phyloP scores from a whole-genome alignment of 306 rosid genomes.

The Acacia crassicarpa region DNA sequence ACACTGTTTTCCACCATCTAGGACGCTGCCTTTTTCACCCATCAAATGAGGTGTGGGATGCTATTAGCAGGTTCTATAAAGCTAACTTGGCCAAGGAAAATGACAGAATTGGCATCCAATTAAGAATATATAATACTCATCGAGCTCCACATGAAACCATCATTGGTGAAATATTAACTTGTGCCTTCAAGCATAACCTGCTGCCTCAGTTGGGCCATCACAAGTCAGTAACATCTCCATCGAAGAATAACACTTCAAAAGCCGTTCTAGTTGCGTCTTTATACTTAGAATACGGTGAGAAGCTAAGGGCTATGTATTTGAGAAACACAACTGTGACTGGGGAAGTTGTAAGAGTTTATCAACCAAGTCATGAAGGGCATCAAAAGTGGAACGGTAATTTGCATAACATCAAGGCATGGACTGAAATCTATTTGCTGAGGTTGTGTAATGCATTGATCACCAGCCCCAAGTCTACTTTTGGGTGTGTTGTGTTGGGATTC shows the following conservation, averaged over 20 bases:
- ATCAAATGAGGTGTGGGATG: conserved; percentile 34
- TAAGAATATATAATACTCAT: conserved; percentile 44
- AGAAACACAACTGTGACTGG: conserved; percentile 44
- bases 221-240: neutral
- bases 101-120: conserved; percentile 47
- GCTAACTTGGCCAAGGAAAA: conserved; percentile 36
- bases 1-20: conserved; percentile 42
- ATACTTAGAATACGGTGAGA: conserved; percentile 58
- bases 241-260: conserved; percentile 44
- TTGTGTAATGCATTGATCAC: conserved; percentile 67
- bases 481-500: too few species aligned
- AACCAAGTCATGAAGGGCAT: conserved; percentile 75
- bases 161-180: conserved; percentile 58
- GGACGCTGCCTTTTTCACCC: conserved; percentile 52
- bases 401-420: conserved; percentile 71
- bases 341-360: conserved; percentile 54
- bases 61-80: too few species aligned
- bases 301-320: conserved; percentile 51
- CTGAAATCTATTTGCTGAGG: conserved; percentile 71
- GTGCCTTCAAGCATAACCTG: conserved; percentile 52
- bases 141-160: conserved; percentile 47
- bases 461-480: conserved; percentile 74
- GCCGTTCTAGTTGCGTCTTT: conserved; percentile 66
- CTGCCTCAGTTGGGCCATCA: conserved; percentile 42
- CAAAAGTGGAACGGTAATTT: conserved; percentile 55